Evolutionary conservation across 2,329 filamentous ascomycete genomes (phyloP).

Genomic region (Colletotrichum cordylinicola): DNA sequence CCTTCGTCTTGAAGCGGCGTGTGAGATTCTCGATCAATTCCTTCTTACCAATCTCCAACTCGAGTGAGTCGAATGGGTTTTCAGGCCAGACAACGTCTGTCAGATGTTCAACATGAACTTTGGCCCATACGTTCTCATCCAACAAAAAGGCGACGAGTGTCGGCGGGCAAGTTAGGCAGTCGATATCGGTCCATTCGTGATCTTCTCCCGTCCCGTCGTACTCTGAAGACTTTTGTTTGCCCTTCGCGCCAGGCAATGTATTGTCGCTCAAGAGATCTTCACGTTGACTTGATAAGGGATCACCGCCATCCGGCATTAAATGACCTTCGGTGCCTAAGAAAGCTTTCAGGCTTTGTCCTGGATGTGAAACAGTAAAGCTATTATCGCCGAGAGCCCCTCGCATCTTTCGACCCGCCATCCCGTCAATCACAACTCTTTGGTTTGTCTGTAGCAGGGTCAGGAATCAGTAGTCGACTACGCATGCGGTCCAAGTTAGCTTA

Average conservation of each 20-base stretch:
- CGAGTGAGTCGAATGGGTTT: background rate
- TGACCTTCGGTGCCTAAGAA: fast-evolving
- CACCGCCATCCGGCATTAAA: fast-evolving
- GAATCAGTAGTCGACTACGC: fast-evolving
- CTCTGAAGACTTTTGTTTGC: background rate
- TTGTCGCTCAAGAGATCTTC: fast-evolving
- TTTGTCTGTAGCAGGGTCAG: background rate
- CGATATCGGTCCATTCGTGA: background rate
- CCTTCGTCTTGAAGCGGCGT: background rate
- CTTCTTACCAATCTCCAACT: background rate
- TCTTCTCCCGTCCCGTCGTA: fast-evolving
- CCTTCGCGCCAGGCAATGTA: fast-evolving
- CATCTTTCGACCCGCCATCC: fast-evolving
- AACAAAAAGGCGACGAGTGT: background rate
- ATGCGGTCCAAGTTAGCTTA: background rate
- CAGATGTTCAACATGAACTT: background rate
- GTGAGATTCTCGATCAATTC: background rate
- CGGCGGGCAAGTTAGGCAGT: background rate
- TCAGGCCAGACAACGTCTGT: background rate
- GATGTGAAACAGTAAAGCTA: fast-evolving
- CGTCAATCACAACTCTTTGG: background rate
- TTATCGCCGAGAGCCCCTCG: fast-evolving
- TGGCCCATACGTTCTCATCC: background rate
- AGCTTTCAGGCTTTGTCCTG: background rate
- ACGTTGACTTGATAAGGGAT: fast-evolving